Base-by-base conservation (phyloP, 1,139 yeast genomes). In the Saccharomycopsis hybrid region DNA sequence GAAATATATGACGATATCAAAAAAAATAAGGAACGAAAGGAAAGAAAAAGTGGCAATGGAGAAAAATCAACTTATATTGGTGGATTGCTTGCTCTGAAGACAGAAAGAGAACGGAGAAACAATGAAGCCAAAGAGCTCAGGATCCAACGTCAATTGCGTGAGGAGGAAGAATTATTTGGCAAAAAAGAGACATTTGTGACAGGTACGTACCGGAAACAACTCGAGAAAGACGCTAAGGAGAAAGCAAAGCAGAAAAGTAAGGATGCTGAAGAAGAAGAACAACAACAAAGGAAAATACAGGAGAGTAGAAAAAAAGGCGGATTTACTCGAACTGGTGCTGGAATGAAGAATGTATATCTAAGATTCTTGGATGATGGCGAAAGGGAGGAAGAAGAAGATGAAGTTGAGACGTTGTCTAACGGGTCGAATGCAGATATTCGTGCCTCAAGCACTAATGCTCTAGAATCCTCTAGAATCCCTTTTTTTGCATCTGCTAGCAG, bases 1-100 rank as follows among this genome's bases (percentile, higher is more conserved):
- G 48, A 44, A 25, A 33, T 36, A 4, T 48, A 48, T 31, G 49
- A 48, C 29, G 45, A 45, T 30, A 5, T 44, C 5, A 32, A 36
- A 29, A 29, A 41, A 27, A 31, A 7, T 32, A 33, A 32, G 49
- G 41, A 7, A 31, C 18, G 25, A 45, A 46, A 30, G 31, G 25
- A 11, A 35, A 36, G 25, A n/a, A 28, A n/a, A n/a, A 30, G 31
- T n/a, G 31, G 9, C 18, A 8, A 45, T 42, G 13, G n/a, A 29
- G 39, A 8, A 11, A 31, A 18, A 13, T 36, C 42, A 39, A 32
- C 33, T 11, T 25, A 49, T 37, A 11, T 49, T 8, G 41, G 24
- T 9, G 46, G 40, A 9, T 8, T 49, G 3, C 8, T 49, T 30
- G 33, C 35, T 29, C 28, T 30, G 11, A 49, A 49, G 28, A 33